A percentile compares a stretch with the other conserved stretches of the same genome.
phyloP scores from a whole-genome alignment of 768 basidiomycete species.

The Leccinum boreale region DNA sequence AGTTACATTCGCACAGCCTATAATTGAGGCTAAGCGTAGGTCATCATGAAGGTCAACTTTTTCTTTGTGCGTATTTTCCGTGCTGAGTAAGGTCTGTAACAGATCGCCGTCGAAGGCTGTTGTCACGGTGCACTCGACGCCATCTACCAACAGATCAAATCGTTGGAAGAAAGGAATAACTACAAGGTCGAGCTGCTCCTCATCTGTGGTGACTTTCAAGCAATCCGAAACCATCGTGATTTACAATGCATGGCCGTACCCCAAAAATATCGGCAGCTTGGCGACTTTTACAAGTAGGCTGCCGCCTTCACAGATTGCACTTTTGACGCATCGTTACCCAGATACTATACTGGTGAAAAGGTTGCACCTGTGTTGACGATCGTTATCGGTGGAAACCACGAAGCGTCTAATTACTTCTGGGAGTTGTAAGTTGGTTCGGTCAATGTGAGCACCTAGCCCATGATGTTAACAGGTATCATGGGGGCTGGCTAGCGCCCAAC shows the following conservation, averaged over 20 bases:
- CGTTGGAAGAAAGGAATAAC: slow-evolving; percentile 56
- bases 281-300: slow-evolving; percentile 75
- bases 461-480: slow-evolving; percentile 67
- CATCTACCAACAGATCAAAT: slow-evolving; percentile 71
- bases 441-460: not conserved
- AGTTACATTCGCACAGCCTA: not conserved
- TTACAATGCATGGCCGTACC: slow-evolving; percentile 91
- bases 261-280: slow-evolving; percentile 78
- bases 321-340: slow-evolving; percentile 25
- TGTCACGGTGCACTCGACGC: slow-evolving; percentile 91
- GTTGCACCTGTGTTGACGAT: slow-evolving; percentile 86
- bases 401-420: slow-evolving; percentile 95
- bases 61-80: not conserved
- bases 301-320: not conserved
- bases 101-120: slow-evolving; percentile 93
- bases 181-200: slow-evolving; percentile 82
- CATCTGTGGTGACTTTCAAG: slow-evolving; percentile 96
- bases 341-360: slow-evolving; percentile 85
- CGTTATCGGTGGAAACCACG: slow-evolving; percentile 97
- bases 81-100: slow-evolving; percentile 4
- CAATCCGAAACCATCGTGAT: slow-evolving; percentile 81
- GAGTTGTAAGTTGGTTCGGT: slow-evolving; percentile 63
- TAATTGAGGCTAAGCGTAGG: not conserved
- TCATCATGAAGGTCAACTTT: slow-evolving; percentile 24
- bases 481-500: slow-evolving; percentile 95